Evolutionary conservation across 2,329 filamentous ascomycete genomes (phyloP), one percentile per base, ranked within the genome.

Genomic region (Calonectria hongkongensis): DNA sequence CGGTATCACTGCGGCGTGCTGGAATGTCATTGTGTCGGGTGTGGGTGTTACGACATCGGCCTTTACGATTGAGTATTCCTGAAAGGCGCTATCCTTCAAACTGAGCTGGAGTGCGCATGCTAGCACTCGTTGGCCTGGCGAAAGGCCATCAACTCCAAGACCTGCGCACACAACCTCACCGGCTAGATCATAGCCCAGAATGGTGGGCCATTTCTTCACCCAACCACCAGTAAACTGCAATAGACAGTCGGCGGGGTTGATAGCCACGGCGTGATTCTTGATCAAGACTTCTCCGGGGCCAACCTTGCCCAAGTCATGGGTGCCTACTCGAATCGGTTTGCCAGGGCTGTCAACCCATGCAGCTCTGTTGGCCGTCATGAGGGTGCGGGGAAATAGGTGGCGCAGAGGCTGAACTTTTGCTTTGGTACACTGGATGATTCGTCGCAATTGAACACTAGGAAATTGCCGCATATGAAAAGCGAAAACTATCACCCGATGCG

Each of bases 281-380:
- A 60, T 15, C 33, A 60, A 28, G 13, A 60, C 54, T 28, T 60
- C 54, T 10, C 54, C 54, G 1, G 54, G 54, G 2, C 21, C 36
- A 4, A 60, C 21, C 2, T 15, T 21, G 2, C 54, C 54, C 10
- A 60, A 21, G 5, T 60, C 21, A 25, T 60, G 54, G 13, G 41
- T 9, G 13, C 15, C 54, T 5, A 60, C 54, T 3, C 54, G 33
- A 25, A 60, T 60, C 2, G n/a, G 21, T 25, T 60, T 60, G 21
- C 54, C 36, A 9, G 54, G 54, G 21, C 54, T 60, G 33, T 60
- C 54, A 60, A 60, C 54, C 54, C 54, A 60, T 39, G 54, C 54
- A 2, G 54, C 54, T 60, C 21, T 60, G 33, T 60, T 60, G 21
- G 21, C 27, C 1, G 33, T 10, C 54, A 60, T 60, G n/a, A 39